Evolutionary conservation across 768 basidiomycete species (phyloP).

Genomic region (Astraeus odoratus): DNA sequence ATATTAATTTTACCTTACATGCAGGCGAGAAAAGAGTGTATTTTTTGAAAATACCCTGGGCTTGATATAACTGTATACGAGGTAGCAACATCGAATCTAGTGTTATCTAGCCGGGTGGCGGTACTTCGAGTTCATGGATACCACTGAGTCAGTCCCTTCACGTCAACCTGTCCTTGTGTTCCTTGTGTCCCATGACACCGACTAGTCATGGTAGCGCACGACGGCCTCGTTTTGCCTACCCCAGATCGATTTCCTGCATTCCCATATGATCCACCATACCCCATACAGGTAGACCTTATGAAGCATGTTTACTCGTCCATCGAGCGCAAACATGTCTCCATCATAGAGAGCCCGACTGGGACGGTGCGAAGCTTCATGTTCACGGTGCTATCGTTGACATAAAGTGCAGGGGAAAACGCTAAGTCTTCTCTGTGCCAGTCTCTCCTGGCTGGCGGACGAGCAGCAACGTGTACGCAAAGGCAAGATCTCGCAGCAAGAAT

Average conservation of each 20-base stretch:
- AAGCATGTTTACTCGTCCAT: slow-evolving; percentile 76
- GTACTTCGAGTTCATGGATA: too few species aligned
- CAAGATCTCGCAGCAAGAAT: slow-evolving; percentile 35
- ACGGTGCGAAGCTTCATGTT: slow-evolving; percentile 45
- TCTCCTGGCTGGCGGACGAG: slow-evolving; percentile 72
- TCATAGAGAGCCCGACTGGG: slow-evolving; percentile 87
- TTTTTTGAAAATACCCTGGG: too few species aligned
- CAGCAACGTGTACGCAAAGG: slow-evolving; percentile 64
- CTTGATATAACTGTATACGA: too few species aligned
- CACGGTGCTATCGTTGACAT: background rate
- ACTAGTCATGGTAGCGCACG: slow-evolving; percentile 8
- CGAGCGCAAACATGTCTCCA: slow-evolving; percentile 66
- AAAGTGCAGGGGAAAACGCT: slow-evolving; percentile 73
- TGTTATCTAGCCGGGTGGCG: slow-evolving; percentile 1
- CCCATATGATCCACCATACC: slow-evolving; percentile 77
- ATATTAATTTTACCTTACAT: too few species aligned
- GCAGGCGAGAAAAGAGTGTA: too few species aligned
- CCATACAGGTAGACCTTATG: slow-evolving; percentile 86
- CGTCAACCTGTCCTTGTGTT: slow-evolving; percentile 7
- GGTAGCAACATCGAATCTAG: too few species aligned
- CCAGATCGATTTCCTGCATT: slow-evolving; percentile 71
- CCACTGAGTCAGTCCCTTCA: too few species aligned
- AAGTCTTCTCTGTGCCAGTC: slow-evolving; percentile 65
- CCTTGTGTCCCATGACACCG: background rate
- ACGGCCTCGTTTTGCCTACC: slow-evolving; percentile 40